Evolutionary conservation across 2,329 filamentous ascomycete genomes (phyloP).

Genomic region (Tolypocladium ophioglossoides): DNA sequence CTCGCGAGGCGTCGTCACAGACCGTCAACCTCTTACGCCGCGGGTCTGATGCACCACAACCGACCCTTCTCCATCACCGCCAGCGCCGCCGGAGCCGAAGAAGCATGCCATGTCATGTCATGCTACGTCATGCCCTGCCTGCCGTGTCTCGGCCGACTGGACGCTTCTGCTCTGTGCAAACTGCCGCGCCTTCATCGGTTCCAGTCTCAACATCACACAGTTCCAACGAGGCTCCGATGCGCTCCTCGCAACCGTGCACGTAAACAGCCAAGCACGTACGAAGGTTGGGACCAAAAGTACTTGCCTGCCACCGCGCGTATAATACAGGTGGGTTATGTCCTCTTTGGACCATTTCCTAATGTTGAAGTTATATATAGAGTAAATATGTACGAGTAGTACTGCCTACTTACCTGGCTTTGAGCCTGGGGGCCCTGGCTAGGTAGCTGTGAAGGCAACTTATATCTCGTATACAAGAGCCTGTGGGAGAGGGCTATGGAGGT

Average conservation of each 20-base stretch:
- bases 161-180: background rate
- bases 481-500: too few species aligned
- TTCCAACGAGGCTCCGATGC: background rate
- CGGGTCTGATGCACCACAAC: background rate
- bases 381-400: too few species aligned
- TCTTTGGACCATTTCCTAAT: too few species aligned
- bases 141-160: background rate
- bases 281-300: too few species aligned
- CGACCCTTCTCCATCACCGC: background rate
- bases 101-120: background rate
- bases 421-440: too few species aligned
- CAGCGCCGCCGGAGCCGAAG: background rate
- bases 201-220: too few species aligned
- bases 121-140: background rate
- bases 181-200: background rate
- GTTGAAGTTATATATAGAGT: too few species aligned
- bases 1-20: background rate
- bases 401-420: too few species aligned
- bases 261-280: background rate
- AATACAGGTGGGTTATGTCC: too few species aligned
- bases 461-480: too few species aligned
- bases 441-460: too few species aligned
- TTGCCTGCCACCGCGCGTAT: too few species aligned
- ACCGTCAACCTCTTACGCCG: background rate
- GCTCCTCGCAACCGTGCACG: background rate